Evolutionary conservation across 768 basidiomycete genomes (phyloP), one percentile per base, ranked within the genome.

Genomic region (Gymnopilus junonius): DNA sequence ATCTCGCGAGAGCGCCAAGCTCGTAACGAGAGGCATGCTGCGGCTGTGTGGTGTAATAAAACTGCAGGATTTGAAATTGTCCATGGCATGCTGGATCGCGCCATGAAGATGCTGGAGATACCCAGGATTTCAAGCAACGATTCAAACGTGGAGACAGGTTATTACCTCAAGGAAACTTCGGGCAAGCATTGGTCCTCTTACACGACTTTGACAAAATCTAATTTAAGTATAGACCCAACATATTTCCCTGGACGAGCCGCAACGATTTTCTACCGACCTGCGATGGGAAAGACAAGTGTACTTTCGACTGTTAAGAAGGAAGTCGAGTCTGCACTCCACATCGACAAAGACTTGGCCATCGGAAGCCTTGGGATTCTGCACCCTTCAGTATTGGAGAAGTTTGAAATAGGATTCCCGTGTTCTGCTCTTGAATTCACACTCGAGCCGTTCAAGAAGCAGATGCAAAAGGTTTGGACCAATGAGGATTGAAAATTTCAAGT

Each of bases 191-290:
- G n/a, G 12, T 68, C 14, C 10, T 43, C 55, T 32, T 21, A 45
- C 7, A 4, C 1, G 4, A 23, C 55, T 35, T 20, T 61, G 43
- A 46, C 5, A 50, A 23, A 61, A 27, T 29, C 25, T 21, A 17
- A 27, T 62, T 40, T 34, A 15, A 43, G 15, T 53, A 37, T 71
- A 98, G 97, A 99, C 77, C 84, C 91, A 6, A 92, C 92, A 60
- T 99, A 90, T 82, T 97, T 99, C 84, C 94, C 95, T 37, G 95
- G 95, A 35, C 91, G 97, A 32, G 95, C 94, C 1, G 97, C 97
- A 4, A 91, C 85, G 29, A 93, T 99, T 68, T 92, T 87, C 78
- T 97, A 95, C 77, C 90, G 97, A 48, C 78, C 86, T 27, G 79
- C 80, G 8, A 76, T 82, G 8, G 60, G 67, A 14, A 79, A 79